Base-by-base conservation (phyloP, 2,329 filamentous ascomycete genomes). In the Fusarium virguliforme region DNA sequence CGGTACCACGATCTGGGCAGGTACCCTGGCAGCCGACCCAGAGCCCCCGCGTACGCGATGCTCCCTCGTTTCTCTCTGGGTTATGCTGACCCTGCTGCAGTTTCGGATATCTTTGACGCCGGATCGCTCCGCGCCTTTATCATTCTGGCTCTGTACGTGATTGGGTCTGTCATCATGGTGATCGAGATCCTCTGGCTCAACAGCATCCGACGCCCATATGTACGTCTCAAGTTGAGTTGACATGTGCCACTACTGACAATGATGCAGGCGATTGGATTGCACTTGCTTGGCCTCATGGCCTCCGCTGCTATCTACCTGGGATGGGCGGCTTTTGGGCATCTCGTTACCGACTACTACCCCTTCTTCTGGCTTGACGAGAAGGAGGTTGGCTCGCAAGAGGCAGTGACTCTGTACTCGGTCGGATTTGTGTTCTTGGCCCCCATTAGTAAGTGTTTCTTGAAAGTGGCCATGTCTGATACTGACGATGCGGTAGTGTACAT, bases 291-390 rank as follows among this genome's bases (percentile, higher is more conserved):
- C 15, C 79, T 85, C 30, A 75, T 84, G 30, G 77, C 81, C 46
- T 74, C 81, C 24, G 81, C 83, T 24, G 81, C 75, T 12, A 71
- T 81, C n/a, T 88, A 88, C 68, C 80, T 88, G 37, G 82, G 77
- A 38, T 88, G 85, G 84, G 86, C 83, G 35, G 80, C 79, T 9
- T 75, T 87, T 51, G 86, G 86, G 26, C 83, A 83, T 68, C 74
- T 81, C 28, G 58, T 84, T 57, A 87, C 85, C 2, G 83, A 82
- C 35, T 81, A 81, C 56, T 81, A 78, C 61, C 79, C 86, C 9
- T 86, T 86, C 68, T 87, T 86, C 77, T 88, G 86, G 82, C 79
- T 88, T 58, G 84, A 88, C 68, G 80, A 82, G 57, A 74, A 79
- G 6, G 75, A 82, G 60, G 81, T 85, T 68, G 82, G 82, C 50